phyloP scores from a whole-genome alignment of 306 rosid species.

The Gleditsia sinensis region DNA sequence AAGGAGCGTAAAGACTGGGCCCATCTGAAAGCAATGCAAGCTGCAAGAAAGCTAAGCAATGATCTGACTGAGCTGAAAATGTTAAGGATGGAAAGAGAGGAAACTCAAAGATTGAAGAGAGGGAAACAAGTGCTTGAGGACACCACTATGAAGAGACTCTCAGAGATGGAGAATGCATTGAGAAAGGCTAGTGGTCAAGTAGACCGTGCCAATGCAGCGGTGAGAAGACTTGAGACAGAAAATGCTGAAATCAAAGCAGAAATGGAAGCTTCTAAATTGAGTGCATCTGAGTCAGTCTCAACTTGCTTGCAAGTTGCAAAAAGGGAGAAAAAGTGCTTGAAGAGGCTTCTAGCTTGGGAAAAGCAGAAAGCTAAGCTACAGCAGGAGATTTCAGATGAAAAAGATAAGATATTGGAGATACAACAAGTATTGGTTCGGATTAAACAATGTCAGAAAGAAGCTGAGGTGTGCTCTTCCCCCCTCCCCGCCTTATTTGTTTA shows the following conservation, averaged over 20 bases:
- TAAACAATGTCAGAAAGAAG: slow-evolving; percentile 57
- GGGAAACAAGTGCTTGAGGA: slow-evolving; percentile 72
- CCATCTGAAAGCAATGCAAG: slow-evolving; percentile 83
- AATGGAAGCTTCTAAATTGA: slow-evolving; percentile 80
- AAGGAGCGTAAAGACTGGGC: slow-evolving; percentile 88
- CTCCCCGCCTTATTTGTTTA: neutral
- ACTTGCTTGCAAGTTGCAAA: slow-evolving; percentile 68
- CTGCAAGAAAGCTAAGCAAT: slow-evolving; percentile 68
- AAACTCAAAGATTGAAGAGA: slow-evolving; percentile 62
- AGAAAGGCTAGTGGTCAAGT: slow-evolving; percentile 77
- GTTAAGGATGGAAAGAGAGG: slow-evolving; percentile 79
- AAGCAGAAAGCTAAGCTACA: slow-evolving; percentile 66
- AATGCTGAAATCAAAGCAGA: slow-evolving; percentile 90
- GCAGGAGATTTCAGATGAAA: slow-evolving; percentile 71
- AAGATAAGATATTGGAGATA: slow-evolving; percentile 56
- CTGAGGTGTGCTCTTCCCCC: slow-evolving; percentile 54
- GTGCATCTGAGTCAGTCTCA: slow-evolving; percentile 73
- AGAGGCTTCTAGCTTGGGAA: slow-evolving; percentile 82
- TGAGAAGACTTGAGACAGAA: slow-evolving; percentile 68
- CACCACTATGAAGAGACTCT: slow-evolving; percentile 69
- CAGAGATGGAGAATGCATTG: slow-evolving; percentile 75
- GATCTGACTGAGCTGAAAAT: slow-evolving; percentile 74
- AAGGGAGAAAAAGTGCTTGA: slow-evolving; percentile 73
- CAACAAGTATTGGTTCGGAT: slow-evolving; percentile 50
- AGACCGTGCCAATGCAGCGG: slow-evolving; percentile 78